phyloP scores from a whole-genome alignment of 208 protist species.

The Trypanosoma caninum region DNA sequence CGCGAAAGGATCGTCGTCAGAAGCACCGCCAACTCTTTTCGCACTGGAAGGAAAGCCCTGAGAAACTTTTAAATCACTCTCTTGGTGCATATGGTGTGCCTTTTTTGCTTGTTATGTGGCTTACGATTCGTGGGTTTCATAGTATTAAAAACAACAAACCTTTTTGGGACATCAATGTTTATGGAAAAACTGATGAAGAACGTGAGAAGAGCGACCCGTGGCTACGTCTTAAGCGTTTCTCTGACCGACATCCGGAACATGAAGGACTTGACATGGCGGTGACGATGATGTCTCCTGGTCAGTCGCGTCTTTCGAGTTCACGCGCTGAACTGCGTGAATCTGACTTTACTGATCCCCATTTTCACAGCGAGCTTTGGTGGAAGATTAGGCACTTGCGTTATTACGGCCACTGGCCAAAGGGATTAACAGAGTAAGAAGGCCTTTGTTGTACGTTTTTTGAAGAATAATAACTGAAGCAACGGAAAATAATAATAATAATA shows the following conservation, averaged over 20 bases:
- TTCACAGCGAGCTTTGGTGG: slow-evolving; percentile 89
- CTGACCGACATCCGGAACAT: slow-evolving; percentile 83
- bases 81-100: slow-evolving; percentile 64
- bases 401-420: slow-evolving; percentile 90
- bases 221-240: slow-evolving; percentile 80
- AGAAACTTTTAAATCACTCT: slow-evolving; percentile 72
- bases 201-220: slow-evolving; percentile 49
- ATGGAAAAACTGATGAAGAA: slow-evolving; percentile 68
- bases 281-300: slow-evolving; percentile 81
- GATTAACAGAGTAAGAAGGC: slow-evolving; percentile 55
- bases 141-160: slow-evolving; percentile 87
- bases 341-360: slow-evolving; percentile 86
- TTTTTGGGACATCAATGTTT: slow-evolving; percentile 85
- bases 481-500: no score
- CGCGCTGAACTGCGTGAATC: slow-evolving; percentile 80
- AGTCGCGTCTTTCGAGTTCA: slow-evolving; percentile 66
- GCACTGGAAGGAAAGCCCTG: slow-evolving; percentile 82
- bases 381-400: slow-evolving; percentile 78
- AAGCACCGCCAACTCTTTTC: slow-evolving; percentile 74
- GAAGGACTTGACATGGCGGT: slow-evolving; percentile 57
- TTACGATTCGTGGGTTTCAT: slow-evolving; percentile 75
- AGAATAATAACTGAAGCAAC: neutral
- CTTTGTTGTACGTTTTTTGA: neutral
- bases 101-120: slow-evolving; percentile 53
- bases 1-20: slow-evolving; percentile 75